Evolutionary conservation across 177 flowering plant species (phyloP).

Genomic region (Vitis hybrid): DNA sequence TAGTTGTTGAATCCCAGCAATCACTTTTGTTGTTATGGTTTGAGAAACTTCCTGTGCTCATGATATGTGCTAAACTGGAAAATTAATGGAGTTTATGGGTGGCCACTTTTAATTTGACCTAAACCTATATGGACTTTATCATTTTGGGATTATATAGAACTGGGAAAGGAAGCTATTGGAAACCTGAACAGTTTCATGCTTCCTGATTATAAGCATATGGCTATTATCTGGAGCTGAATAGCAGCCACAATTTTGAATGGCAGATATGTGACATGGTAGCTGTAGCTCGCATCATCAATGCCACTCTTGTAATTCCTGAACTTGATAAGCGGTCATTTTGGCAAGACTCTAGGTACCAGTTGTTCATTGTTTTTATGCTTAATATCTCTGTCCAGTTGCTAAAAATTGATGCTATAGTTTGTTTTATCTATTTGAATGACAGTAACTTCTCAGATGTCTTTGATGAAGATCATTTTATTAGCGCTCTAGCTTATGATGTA

Average conservation of each 20-base stretch:
- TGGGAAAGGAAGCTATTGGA: no score
- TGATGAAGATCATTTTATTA: constrained; percentile 82
- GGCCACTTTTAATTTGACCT: no score
- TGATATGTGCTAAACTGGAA: no score
- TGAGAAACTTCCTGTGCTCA: no score
- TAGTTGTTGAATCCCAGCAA: no score
- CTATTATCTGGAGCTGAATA: not conserved
- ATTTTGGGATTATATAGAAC: no score
- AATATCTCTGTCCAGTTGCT: not conserved
- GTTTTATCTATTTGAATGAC: constrained; percentile 28
- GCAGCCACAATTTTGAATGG: constrained; percentile 16
- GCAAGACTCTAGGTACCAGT: constrained; percentile 77
- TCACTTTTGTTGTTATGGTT: no score
- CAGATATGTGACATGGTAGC: constrained; percentile 99
- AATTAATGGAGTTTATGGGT: no score
- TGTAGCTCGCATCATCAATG: constrained; percentile 88
- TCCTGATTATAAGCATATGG: not conserved
- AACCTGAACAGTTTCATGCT: no score
- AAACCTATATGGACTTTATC: no score
- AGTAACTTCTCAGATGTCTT: constrained; percentile 97
- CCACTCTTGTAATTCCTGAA: constrained; percentile 92
- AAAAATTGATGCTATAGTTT: constrained; percentile 1
- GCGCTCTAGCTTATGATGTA: constrained; percentile 67
- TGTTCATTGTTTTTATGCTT: constrained; percentile 2
- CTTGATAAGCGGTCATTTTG: constrained; percentile 92